Evolutionary conservation across 345 rosid species (phyloP).

Genomic region (Camelina laxa): DNA sequence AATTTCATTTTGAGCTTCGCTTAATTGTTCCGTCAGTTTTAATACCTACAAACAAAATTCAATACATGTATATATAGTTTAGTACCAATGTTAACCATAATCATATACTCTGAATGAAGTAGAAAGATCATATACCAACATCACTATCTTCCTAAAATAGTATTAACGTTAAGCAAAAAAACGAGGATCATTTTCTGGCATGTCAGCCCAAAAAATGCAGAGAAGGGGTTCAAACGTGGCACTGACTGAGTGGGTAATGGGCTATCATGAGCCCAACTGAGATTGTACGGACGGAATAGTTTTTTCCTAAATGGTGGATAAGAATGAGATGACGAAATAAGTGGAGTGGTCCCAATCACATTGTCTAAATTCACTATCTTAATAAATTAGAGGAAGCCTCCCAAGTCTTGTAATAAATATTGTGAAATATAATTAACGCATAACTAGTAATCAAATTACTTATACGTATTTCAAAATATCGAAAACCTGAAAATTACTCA

Average conservation of each 20-base stretch:
- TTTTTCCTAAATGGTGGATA: constrained; percentile 26
- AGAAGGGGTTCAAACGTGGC: constrained; percentile 12
- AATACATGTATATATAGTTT: neutral
- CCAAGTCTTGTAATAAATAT: constrained; percentile 1
- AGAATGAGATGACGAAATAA: constrained; percentile 22
- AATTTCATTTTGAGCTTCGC: constrained; percentile 60
- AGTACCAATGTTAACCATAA: neutral
- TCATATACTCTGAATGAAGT: no score
- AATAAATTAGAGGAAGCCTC: neutral
- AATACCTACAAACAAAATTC: constrained; percentile 48
- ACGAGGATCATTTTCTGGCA: neutral
- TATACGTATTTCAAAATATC: neutral
- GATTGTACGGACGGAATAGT: constrained; percentile 26
- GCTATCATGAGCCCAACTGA: constrained; percentile 36
- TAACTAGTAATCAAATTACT: neutral
- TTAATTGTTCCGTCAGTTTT: constrained; percentile 56
- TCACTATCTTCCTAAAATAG: no score
- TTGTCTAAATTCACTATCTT: neutral
- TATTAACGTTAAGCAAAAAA: no score
- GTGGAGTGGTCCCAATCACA: constrained; percentile 11
- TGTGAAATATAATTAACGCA: neutral
- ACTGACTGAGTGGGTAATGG: constrained; percentile 21
- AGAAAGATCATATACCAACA: no score
- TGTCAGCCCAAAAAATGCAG: constrained; percentile 25
- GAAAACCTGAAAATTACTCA: neutral